These are phyloP conservation scores for Rhizoclosmatium hyalinum DNA, from an alignment of 371 early-diverging fungal genomes.

Conservation along the genomic window DNA sequence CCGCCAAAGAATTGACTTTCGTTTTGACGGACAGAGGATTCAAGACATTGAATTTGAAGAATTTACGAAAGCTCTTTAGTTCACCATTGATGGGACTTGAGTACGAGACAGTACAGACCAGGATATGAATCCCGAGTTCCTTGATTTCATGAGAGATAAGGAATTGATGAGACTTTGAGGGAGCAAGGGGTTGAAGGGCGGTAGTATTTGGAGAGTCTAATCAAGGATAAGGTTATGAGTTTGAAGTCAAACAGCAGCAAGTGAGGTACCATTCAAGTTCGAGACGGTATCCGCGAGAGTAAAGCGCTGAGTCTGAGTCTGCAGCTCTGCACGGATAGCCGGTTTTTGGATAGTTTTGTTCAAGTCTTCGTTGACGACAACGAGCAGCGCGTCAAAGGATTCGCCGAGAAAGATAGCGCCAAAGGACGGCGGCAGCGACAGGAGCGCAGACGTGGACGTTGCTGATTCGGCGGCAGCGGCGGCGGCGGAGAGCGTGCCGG, in stretches of 20 bases:
- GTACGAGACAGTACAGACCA: conserved; percentile 90
- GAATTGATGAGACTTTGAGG: conserved; percentile 70
- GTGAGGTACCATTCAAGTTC: neutral
- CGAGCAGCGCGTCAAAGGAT: conserved; percentile 86
- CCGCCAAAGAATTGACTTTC: conserved; percentile 77
- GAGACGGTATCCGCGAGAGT: conserved; percentile 71
- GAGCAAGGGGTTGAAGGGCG: conserved; percentile 41
- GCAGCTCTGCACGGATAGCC: conserved; percentile 81
- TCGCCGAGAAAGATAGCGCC: conserved; percentile 95
- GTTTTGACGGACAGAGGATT: conserved; percentile 97
- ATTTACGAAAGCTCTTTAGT: conserved; percentile 80
- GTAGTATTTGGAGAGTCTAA: no score
- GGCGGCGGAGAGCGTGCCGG: neutral
- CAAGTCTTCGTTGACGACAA: conserved; percentile 83
- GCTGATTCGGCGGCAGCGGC: neutral
- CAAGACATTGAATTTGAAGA: conserved; percentile 93
- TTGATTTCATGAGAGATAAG: conserved; percentile 91
- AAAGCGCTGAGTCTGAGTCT: conserved; percentile 82
- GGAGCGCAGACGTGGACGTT: conserved; percentile 31
- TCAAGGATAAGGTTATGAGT: neutral
- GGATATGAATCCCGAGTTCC: conserved; percentile 90
- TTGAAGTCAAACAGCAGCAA: no score
- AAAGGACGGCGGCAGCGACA: conserved; percentile 65
- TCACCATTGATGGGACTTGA: conserved; percentile 58
- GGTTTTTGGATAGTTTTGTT: conserved; percentile 79